Evolutionary conservation across 2,329 filamentous ascomycete genomes (phyloP).

Genomic region (Lachnellula arida): DNA sequence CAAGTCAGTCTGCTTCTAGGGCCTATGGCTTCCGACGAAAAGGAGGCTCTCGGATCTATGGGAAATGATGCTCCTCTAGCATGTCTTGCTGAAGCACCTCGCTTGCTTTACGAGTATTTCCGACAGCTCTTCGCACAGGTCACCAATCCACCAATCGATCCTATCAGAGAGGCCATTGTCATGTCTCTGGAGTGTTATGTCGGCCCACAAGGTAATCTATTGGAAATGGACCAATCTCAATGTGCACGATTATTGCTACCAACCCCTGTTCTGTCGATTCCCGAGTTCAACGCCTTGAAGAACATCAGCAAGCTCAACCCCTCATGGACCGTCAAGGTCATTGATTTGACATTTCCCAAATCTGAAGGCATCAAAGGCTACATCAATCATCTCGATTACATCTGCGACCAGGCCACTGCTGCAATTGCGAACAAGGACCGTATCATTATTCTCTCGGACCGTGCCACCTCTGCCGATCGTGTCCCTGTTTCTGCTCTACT

Average conservation of each 20-base stretch:
- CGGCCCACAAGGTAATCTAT: slow-evolving; percentile 87
- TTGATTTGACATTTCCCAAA: slow-evolving; percentile 93
- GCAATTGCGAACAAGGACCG: slow-evolving; percentile 80
- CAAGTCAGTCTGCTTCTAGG: slow-evolving; percentile 88
- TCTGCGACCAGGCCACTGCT: slow-evolving; percentile 78
- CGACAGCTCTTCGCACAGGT: slow-evolving; percentile 96
- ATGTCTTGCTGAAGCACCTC: slow-evolving; percentile 83
- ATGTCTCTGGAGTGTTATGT: slow-evolving; percentile 98
- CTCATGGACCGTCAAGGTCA: slow-evolving; percentile 82
- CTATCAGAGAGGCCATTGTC: slow-evolving; percentile 93
- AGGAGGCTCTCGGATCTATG: slow-evolving; percentile 96
- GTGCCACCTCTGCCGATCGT: slow-evolving; percentile 75
- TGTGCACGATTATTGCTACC: slow-evolving; percentile 81
- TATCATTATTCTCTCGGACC: slow-evolving; percentile 85
- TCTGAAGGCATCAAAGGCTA: slow-evolving; percentile 78
- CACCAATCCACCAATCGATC: slow-evolving; percentile 95
- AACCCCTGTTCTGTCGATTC: slow-evolving; percentile 82
- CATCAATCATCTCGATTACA: slow-evolving; percentile 78
- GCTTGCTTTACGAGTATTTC: slow-evolving; percentile 94
- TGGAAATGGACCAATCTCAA: slow-evolving; percentile 89
- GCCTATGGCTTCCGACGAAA: slow-evolving; percentile 95
- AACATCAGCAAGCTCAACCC: slow-evolving; percentile 69
- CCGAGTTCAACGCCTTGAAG: slow-evolving; percentile 83
- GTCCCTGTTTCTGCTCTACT: slow-evolving; percentile 82
- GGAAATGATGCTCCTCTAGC: slow-evolving; percentile 93